A percentile compares a stretch with the other conserved stretches of the same genome.
These are phyloP conservation scores for Vitis riparia DNA, from an alignment of 164 flowering plant genomes.

Conservation along the genomic window DNA sequence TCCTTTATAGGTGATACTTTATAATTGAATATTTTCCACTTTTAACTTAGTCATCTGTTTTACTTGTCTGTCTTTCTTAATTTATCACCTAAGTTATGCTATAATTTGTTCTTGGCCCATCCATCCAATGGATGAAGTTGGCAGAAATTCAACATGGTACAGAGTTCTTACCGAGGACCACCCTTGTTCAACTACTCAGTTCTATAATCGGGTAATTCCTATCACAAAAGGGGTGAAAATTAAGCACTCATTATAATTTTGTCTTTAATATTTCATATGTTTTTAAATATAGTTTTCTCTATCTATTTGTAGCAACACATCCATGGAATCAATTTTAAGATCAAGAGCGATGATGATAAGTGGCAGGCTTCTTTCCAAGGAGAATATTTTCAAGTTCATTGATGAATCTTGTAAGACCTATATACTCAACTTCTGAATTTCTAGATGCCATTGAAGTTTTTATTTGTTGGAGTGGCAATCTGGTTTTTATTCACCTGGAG, in stretches of 20 bases:
- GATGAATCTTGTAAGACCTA: constrained; percentile 61
- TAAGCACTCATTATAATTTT: background rate
- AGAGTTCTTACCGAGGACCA: constrained; percentile 61
- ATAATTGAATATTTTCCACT: background rate
- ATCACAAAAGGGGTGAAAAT: background rate
- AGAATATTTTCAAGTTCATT: constrained; percentile 34
- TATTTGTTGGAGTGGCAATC: background rate
- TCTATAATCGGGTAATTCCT: constrained; percentile 65
- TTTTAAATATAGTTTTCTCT: background rate
- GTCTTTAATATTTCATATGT: background rate
- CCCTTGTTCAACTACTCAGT: constrained; percentile 58
- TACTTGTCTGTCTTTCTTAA: background rate
- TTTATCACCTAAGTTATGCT: constrained; percentile 2
- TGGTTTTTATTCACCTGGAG: background rate
- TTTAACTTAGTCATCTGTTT: background rate
- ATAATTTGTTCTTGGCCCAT: background rate
- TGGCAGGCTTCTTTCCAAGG: constrained; percentile 81
- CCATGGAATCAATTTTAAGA: constrained; percentile 61
- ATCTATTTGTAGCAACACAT: constrained; percentile 41
- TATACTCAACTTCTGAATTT: background rate
- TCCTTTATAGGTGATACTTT: background rate
- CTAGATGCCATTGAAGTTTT: background rate
- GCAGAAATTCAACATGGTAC: constrained; percentile 67
- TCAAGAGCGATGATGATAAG: constrained; percentile 85
- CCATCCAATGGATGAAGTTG: constrained; percentile 43